Evolutionary conservation across 306 rosid genomes (phyloP), one percentile per base, ranked within the genome.

Genomic region (Rosa chinensis): DNA sequence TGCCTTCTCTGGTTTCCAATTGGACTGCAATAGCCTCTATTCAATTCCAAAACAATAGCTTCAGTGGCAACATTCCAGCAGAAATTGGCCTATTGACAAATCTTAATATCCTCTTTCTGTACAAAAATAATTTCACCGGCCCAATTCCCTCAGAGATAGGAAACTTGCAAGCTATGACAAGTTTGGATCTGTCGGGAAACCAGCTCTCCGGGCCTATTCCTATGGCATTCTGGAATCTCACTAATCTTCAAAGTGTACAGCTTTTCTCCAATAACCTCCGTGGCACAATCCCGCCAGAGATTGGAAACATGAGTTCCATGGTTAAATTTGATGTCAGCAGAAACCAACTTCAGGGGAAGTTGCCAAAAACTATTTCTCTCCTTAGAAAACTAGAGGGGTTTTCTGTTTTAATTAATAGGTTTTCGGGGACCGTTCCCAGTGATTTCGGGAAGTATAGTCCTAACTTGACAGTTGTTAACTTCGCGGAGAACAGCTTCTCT

Each of bases 81-180:
- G 72, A 67, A 40, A 40, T 4, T 40, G 72, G 72, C 39, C 21
- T 23, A 13, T 6, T 70, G 58, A 45, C 58, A 25, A 70, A 23
- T 7, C 56, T 70, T 35, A 1, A 0, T 0, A 0, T 3, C 74
- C 58, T 70, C 49, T 70, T 2, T 23, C 40, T 70, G 3, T 13
- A 0, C 21, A 25, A 25, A 25, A 72, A 49, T 32, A 45, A 9
- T 1, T 56, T 56, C 5, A 1, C 63, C 0, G 92, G 93, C 20
- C 64, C 74, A 83, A 84, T 91, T 73, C 88, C 92, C 8, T 28
- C 14, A 25, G 92, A 87, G 37, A 85, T 92, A 66, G 93, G 91
- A 72, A 90, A 89, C 69, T 20, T 55, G 11, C 28, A 55, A 2
- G 28, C 2, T 55, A 62, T 92, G 55, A 66, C 70, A 61, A 75